Conservation (phyloP, 2,329 filamentous ascomycete species). For the Cordyceps cateniannulata region DNA sequence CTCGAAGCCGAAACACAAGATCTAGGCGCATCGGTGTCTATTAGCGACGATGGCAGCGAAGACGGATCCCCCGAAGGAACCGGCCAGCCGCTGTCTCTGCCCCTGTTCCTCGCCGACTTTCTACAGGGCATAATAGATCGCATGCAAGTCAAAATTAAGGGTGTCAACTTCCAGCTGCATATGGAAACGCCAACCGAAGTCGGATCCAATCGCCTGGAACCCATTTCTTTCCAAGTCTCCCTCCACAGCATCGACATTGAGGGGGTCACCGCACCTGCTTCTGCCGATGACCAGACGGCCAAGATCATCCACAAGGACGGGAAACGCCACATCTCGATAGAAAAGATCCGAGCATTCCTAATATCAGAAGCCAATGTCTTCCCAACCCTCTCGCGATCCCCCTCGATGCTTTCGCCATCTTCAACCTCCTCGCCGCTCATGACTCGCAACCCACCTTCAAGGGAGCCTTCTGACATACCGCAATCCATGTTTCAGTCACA, state of each 20-base stretch:
- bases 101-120: slow-evolving; percentile 63
- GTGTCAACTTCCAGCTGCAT: slow-evolving; percentile 61
- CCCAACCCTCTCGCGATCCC: slow-evolving; percentile 50
- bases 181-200: slow-evolving; percentile 48
- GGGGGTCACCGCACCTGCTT: slow-evolving; percentile 47
- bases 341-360: slow-evolving; percentile 56
- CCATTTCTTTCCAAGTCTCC: slow-evolving; percentile 58
- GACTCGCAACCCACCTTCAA: slow-evolving; percentile 29
- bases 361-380: slow-evolving; percentile 64
- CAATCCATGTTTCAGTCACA: slow-evolving; percentile 22
- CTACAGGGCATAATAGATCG: slow-evolving; percentile 69
- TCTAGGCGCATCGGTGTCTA: slow-evolving; percentile 52
- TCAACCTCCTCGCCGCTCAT: slow-evolving; percentile 46
- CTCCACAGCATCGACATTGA: slow-evolving; percentile 61
- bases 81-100: slow-evolving; percentile 62
- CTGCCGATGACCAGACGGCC: slow-evolving; percentile 25
- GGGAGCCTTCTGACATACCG: slow-evolving; percentile 17
- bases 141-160: slow-evolving; percentile 58
- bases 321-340: slow-evolving; percentile 58
- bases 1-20: slow-evolving; percentile 57
- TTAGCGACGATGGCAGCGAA: slow-evolving; percentile 56
- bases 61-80: slow-evolving; percentile 60
- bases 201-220: slow-evolving; percentile 39
- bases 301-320: slow-evolving; percentile 48
- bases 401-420: slow-evolving; percentile 41